Evolutionary conservation across 2,329 filamentous ascomycete species (phyloP).

Genomic region (Botryosphaeria agaves): DNA sequence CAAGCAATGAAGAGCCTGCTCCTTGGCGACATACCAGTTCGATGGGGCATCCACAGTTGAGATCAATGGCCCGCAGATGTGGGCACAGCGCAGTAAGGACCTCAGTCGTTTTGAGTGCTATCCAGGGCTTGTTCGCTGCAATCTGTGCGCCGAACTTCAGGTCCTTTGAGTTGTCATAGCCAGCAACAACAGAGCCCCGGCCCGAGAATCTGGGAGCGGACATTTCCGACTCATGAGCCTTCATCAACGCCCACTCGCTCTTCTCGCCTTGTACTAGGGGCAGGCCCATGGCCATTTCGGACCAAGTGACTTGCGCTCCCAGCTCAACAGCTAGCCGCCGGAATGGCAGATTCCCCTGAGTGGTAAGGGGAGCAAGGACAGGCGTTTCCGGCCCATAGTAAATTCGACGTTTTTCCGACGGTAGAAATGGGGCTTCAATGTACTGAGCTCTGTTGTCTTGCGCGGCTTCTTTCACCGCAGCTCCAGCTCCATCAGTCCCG

Average conservation of each 20-base stretch:
- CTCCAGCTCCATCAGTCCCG: slow-evolving; percentile 21
- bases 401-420: slow-evolving; percentile 82
- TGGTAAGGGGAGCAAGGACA: slow-evolving; percentile 83
- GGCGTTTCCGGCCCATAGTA: slow-evolving; percentile 94
- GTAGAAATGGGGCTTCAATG: slow-evolving; percentile 69
- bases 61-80: slow-evolving; percentile 73
- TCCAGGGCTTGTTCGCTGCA: slow-evolving; percentile 79
- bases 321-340: slow-evolving; percentile 76
- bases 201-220: slow-evolving; percentile 50
- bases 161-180: slow-evolving; percentile 70
- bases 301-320: slow-evolving; percentile 87
- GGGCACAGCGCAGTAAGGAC: slow-evolving; percentile 61
- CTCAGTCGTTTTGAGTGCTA: slow-evolving; percentile 77
- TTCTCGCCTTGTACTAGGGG: slow-evolving; percentile 81
- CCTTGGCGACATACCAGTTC: slow-evolving; percentile 82
- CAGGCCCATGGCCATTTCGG: slow-evolving; percentile 91
- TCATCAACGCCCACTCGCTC: slow-evolving; percentile 87
- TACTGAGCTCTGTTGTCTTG: slow-evolving; percentile 65
- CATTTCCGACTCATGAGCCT: slow-evolving; percentile 74
- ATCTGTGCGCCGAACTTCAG: slow-evolving; percentile 86
- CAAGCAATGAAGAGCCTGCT: slow-evolving; percentile 82
- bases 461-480: slow-evolving; percentile 18
- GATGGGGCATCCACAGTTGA: slow-evolving; percentile 96
- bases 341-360: slow-evolving; percentile 91
- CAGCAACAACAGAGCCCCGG: slow-evolving; percentile 41